phyloP scores from a whole-genome alignment of 441 rosid species.

The Pelargonium fulgidum region DNA sequence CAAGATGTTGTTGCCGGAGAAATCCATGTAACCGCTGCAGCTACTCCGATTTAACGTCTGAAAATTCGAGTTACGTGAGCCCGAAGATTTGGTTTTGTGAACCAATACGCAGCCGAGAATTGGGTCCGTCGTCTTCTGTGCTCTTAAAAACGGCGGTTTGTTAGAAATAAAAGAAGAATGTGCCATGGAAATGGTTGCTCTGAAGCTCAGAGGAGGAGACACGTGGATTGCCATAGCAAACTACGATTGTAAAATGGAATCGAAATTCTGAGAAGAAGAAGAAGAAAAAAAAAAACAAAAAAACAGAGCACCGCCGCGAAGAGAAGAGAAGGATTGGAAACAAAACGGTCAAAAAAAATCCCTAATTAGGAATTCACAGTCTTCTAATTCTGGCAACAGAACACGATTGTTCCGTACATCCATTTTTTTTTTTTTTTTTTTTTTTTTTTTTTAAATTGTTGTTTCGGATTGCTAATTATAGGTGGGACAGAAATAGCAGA shows the following conservation, averaged over 20 bases:
- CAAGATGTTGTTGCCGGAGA: neutral
- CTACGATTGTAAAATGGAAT: neutral
- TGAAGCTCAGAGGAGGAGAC: neutral
- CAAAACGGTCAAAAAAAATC: neutral
- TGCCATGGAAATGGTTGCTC: neutral
- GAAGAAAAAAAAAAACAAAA: neutral
- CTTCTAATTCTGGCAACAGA: too few relatives aligned
- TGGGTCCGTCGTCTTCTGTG: neutral
- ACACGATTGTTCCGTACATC: too few relatives aligned
- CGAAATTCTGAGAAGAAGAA: neutral
- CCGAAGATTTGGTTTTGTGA: neutral
- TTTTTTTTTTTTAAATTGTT: too few relatives aligned
- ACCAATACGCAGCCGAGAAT: neutral
- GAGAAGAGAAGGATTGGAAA: neutral
- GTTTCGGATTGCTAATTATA: too few relatives aligned
- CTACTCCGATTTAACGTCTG: neutral
- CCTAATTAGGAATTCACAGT: neutral
- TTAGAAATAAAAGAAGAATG: neutral
- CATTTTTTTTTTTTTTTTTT: too few relatives aligned
- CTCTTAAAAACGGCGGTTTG: neutral
- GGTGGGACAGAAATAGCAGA: too few relatives aligned
- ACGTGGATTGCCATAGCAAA: neutral
- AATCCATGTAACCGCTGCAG: neutral
- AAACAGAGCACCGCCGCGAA: too few relatives aligned
- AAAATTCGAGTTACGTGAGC: neutral